phyloP scores from a whole-genome alignment of 208 protist species.

The Blastocrithidia nonstop region DNA sequence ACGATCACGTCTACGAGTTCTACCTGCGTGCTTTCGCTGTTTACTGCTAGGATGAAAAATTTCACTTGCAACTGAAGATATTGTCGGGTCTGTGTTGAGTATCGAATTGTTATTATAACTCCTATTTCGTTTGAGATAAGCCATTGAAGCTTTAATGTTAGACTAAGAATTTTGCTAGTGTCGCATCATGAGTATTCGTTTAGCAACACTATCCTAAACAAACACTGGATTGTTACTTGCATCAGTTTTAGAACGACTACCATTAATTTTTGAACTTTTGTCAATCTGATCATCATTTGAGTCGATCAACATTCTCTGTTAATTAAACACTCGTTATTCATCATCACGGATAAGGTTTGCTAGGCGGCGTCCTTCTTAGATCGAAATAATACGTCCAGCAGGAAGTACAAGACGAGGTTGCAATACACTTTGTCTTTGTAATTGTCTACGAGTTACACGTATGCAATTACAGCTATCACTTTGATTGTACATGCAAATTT shows the following conservation, averaged over 20 bases:
- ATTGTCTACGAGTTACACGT: slow-evolving; percentile 26
- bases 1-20: background rate
- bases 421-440: slow-evolving; percentile 49
- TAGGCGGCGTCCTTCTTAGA: slow-evolving; percentile 55
- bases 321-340: slow-evolving; percentile 32
- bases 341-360: slow-evolving; percentile 46
- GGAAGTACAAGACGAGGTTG: slow-evolving; percentile 56
- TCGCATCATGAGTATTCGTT: slow-evolving; percentile 47
- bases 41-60: background rate
- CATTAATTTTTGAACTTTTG: too few relatives aligned
- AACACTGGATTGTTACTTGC: slow-evolving; percentile 18
- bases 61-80: background rate
- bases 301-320: slow-evolving; percentile 11
- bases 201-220: slow-evolving; percentile 53
- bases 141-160: slow-evolving; percentile 52
- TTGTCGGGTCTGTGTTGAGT: background rate
- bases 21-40: background rate
- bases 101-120: slow-evolving; percentile 3
- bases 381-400: slow-evolving; percentile 47
- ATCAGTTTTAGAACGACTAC: too few relatives aligned
- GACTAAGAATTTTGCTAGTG: slow-evolving; percentile 43
- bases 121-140: slow-evolving; percentile 26
- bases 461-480: background rate
- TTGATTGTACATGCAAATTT: background rate
- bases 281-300: slow-evolving; percentile 11